These are phyloP conservation scores for Bipolaris cookei DNA, from an alignment of 2,329 filamentous ascomycete genomes.

Conservation along the genomic window DNA sequence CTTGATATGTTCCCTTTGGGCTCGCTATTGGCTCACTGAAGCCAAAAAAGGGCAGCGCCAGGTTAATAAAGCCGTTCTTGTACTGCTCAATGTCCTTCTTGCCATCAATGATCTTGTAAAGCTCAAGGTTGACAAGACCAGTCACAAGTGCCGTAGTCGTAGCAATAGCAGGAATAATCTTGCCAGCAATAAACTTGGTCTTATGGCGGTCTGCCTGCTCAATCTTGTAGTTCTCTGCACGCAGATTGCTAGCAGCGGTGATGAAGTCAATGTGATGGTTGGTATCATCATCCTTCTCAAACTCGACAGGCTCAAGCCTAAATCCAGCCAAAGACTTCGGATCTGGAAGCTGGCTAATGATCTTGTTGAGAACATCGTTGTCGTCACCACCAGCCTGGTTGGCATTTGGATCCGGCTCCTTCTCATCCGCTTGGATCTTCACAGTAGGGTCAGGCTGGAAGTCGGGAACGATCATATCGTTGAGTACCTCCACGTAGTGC, in stretches of 20 bases:
- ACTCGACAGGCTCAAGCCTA: slow-evolving; percentile 90
- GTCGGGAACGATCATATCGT: slow-evolving; percentile 94
- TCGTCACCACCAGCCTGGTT: slow-evolving; percentile 69
- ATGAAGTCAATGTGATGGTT: slow-evolving; percentile 99
- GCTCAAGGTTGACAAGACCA: slow-evolving; percentile 86
- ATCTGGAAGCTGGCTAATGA: slow-evolving; percentile 75
- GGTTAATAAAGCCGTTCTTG: slow-evolving; percentile 98
- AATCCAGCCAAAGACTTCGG: slow-evolving; percentile 84
- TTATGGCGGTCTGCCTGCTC: slow-evolving; percentile 90
- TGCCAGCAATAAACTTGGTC: slow-evolving; percentile 99
- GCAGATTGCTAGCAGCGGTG: slow-evolving; percentile 92
- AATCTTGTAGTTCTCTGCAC: slow-evolving; percentile 98
- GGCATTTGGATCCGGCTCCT: slow-evolving; percentile 90
- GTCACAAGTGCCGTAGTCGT: slow-evolving; percentile 96
- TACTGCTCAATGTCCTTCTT: slow-evolving; percentile 98
- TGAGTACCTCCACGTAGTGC: slow-evolving; percentile 79
- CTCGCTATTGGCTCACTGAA: slow-evolving; percentile 97
- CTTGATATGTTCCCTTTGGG: slow-evolving; percentile 88
- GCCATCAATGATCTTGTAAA: slow-evolving; percentile 96
- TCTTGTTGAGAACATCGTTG: slow-evolving; percentile 73
- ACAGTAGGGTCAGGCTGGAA: slow-evolving; percentile 89
- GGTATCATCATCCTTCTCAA: slow-evolving; percentile 97
- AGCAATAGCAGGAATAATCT: slow-evolving; percentile 98
- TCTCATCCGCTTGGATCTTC: slow-evolving; percentile 96
- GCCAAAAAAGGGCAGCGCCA: slow-evolving; percentile 95